Conservation (phyloP, 2,329 filamentous ascomycete genomes). For the Colletotrichum abscissum region DNA sequence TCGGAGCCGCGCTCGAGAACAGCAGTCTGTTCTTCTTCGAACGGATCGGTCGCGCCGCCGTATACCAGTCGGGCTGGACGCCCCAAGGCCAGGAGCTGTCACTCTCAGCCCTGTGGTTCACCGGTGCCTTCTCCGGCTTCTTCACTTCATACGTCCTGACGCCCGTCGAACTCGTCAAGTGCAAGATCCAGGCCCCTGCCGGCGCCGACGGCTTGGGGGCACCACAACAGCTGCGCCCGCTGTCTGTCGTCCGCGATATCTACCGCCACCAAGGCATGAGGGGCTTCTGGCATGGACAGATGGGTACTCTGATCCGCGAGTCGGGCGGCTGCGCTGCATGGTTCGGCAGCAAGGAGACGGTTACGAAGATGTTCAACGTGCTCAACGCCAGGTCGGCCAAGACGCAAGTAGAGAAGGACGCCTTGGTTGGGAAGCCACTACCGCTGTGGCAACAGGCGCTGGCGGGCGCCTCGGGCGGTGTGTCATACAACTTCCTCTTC, state of each 20-base stretch:
- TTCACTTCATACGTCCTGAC: constrained; percentile 93
- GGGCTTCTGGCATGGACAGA: constrained; percentile 95
- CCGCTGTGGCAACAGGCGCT: constrained; percentile 89
- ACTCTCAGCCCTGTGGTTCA: constrained; percentile 79
- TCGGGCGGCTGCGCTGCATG: constrained; percentile 93
- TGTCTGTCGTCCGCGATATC: constrained; percentile 80
- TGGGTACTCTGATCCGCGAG: constrained; percentile 93
- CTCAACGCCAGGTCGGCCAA: constrained; percentile 58
- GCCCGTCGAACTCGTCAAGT: constrained; percentile 96
- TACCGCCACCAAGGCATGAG: constrained; percentile 84
- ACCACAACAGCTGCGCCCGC: constrained; percentile 68
- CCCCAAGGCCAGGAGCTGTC: constrained; percentile 71
- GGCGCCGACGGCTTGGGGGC: constrained; percentile 53
- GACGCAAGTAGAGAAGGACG: constrained; percentile 52
- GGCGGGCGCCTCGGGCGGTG: constrained; percentile 87
- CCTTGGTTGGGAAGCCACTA: constrained; percentile 63
- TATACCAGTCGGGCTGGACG: constrained; percentile 65
- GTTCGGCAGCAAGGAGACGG: constrained; percentile 92
- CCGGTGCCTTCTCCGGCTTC: constrained; percentile 87
- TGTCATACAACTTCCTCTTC: constrained; percentile 97
- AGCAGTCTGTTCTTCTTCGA: constrained; percentile 95
- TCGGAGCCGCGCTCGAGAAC: constrained; percentile 92
- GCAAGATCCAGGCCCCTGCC: constrained; percentile 89
- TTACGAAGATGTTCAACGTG: constrained; percentile 76
- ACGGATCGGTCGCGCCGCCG: constrained; percentile 74